Evolutionary conservation across 2,329 filamentous ascomycete species (phyloP), one percentile per base, ranked within the genome.

Genomic region (Magnaporthales sp.): DNA sequence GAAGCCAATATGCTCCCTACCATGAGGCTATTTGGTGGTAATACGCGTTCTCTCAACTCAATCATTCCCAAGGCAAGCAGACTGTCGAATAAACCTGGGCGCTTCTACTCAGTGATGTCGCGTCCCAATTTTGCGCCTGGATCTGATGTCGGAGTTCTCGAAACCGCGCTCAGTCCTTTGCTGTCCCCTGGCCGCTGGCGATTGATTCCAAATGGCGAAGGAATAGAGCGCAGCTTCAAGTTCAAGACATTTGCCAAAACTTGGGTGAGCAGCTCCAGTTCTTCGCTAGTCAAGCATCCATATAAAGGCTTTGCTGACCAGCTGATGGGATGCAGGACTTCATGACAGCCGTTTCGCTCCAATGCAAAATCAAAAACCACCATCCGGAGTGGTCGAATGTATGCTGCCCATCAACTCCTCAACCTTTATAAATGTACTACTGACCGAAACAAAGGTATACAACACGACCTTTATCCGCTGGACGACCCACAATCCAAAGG

Each of bases 311-410:
- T 46, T 46, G 15, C 38, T 46, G 38, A 46, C 38, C 15, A 46
- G 38, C 15, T 46, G 38, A 46, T 46, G 15, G 4, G 19, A 27
- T 60, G n/a, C 68, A 90, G 88, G 87, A 89, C 69, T 92, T 92
- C 77, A 91, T 92, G 89, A 89, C 88, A n/a, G 82, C 82, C 2
- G 83, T 92, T 15, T 86, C 89, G 11, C 77, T 87, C 32, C 84
- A 91, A 72, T 90, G 88, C 77, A 89, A 89, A 73, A 75, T 84
- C 51, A 83, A 84, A 72, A 89, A 86, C 71, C 90, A 92, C 74
- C 90, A 92, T 72, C 89, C 90, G 0, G 89, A 92, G 75, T 92
- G 89, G 89, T 89, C 87, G 2, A 92, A 92, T 73, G 89, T 89
- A 77, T 70, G 80, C 29, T 24, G 24, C 38, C 9, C 22, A 30